phyloP scores from a whole-genome alignment of 208 protist species.

The Leishmania major region DNA sequence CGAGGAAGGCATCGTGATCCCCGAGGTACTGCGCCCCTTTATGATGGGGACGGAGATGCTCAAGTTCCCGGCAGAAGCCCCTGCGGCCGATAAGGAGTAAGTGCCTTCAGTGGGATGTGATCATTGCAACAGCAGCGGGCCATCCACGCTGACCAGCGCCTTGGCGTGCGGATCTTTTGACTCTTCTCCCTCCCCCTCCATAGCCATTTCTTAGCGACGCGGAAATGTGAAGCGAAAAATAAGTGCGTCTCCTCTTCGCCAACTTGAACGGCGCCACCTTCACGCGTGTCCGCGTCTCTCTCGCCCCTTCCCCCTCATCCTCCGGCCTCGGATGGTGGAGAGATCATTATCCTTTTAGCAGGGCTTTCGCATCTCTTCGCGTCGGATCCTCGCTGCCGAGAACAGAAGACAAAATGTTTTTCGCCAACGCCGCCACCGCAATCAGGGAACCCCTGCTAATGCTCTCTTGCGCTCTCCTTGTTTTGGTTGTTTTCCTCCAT shows the following conservation, averaged over 20 bases:
- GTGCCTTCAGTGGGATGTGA: background rate
- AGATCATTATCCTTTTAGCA: background rate
- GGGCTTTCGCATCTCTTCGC: background rate
- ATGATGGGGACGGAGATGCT: constrained; percentile 90
- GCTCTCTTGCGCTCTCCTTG: background rate
- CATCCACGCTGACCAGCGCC: background rate
- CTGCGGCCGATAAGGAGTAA: constrained; percentile 36
- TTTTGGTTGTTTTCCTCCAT: background rate
- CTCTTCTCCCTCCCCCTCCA: background rate
- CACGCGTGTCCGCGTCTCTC: background rate
- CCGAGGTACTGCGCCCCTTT: constrained; percentile 91
- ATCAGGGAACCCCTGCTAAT: background rate
- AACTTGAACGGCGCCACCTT: background rate
- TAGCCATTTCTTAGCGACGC: background rate
- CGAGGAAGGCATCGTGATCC: constrained; percentile 93
- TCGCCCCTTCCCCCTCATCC: background rate
- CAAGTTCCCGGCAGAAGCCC: constrained; percentile 50
- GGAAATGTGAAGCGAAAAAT: background rate
- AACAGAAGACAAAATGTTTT: background rate
- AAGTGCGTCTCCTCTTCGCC: background rate
- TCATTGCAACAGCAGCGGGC: background rate
- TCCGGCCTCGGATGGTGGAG: background rate
- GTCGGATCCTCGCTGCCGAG: background rate
- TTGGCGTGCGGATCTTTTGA: background rate
- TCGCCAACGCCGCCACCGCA: background rate